These are phyloP conservation scores for Silene coronaria DNA, from an alignment of 179 eudicot species.

Conservation along the genomic window DNA sequence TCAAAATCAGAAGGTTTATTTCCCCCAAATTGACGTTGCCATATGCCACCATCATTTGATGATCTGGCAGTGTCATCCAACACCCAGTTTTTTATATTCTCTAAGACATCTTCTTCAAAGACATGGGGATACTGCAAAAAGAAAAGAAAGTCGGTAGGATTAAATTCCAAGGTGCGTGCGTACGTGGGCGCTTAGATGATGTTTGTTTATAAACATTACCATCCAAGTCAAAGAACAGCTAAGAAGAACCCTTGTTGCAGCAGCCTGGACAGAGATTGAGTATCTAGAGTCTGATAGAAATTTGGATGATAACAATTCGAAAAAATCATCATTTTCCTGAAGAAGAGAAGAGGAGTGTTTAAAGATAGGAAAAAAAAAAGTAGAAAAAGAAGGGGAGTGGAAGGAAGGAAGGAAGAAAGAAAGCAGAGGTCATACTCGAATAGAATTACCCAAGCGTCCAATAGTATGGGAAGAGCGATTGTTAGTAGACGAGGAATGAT, in stretches of 20 bases:
- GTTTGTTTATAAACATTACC: slow-evolving; percentile 34
- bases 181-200: not conserved
- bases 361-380: too few relatives aligned
- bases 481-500: slow-evolving; percentile 52
- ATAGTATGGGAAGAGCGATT: slow-evolving; percentile 68
- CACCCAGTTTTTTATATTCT: slow-evolving; percentile 72
- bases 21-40: slow-evolving; percentile 48
- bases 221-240: slow-evolving; percentile 85
- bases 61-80: slow-evolving; percentile 50
- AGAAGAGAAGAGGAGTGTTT: too few relatives aligned
- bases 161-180: slow-evolving; percentile 2
- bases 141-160: slow-evolving; percentile 6
- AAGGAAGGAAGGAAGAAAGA: not conserved
- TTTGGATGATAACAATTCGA: slow-evolving; percentile 77
- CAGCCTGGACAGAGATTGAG: slow-evolving; percentile 71
- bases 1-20: slow-evolving; percentile 62
- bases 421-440: slow-evolving; percentile 50
- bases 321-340: slow-evolving; percentile 96
- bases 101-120: slow-evolving; percentile 82
- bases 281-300: slow-evolving; percentile 72
- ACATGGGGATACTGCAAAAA: slow-evolving; percentile 80
- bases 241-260: slow-evolving; percentile 77
- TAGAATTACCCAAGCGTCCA: slow-evolving; percentile 69
- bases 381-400: not conserved
- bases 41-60: slow-evolving; percentile 40